Evolutionary conservation across 805 yeast genomes (phyloP).

Genomic region (Suhomyces xylopsoci): DNA sequence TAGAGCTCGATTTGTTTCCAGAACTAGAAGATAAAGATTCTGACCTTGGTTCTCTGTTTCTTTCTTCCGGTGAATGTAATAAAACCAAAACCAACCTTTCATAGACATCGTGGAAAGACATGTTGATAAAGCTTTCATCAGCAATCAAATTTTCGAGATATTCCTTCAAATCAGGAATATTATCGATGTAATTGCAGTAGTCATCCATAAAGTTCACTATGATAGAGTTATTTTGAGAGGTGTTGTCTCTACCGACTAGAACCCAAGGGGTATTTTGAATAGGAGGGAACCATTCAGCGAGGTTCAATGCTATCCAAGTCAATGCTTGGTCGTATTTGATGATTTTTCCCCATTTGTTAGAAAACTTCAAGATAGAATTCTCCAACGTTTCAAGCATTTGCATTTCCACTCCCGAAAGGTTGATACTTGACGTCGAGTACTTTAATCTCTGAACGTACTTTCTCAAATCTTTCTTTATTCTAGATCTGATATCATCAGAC

Average conservation of each 20-base stretch:
- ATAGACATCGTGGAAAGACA: conserved; percentile 65
- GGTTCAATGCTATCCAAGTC: conserved; percentile 82
- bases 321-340: conserved; percentile 78
- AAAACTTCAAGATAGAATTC: conserved; percentile 58
- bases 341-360: conserved; percentile 73
- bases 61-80: conserved; percentile 66
- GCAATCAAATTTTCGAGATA: conserved; percentile 21
- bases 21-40: background rate
- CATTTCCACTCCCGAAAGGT: conserved; percentile 43
- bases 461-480: conserved; percentile 54
- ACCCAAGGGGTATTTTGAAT: conserved; percentile 51
- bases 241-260: conserved; percentile 50
- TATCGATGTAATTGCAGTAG: conserved; percentile 36
- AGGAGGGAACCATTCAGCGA: conserved; percentile 89
- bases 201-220: conserved; percentile 35
- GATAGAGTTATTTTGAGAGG: conserved; percentile 21
- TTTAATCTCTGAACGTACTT: conserved; percentile 55
- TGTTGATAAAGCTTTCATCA: conserved; percentile 26
- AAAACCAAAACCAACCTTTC: conserved; percentile 75
- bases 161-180: conserved; percentile 23
- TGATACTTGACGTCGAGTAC: conserved; percentile 22
- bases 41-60: conserved; percentile 1
- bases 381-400: conserved; percentile 57
- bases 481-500: conserved; percentile 23
- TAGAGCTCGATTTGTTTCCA: conserved; percentile 5